Conservation (phyloP, 2,329 filamentous ascomycete genomes). For the Colletotrichum lentis region DNA sequence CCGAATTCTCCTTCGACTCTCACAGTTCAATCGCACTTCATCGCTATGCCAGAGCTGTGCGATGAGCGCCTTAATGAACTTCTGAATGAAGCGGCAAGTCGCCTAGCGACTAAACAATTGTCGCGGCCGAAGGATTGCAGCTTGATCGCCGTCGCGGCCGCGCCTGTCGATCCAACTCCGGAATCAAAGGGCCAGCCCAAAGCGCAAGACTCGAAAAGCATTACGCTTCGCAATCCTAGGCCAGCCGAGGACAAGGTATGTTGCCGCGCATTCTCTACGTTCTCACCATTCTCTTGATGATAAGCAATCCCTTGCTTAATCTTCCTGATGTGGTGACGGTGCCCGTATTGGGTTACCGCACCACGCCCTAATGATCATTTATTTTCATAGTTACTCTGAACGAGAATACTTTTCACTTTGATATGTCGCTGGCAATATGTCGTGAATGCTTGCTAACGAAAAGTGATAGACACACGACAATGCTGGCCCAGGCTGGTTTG, state of each 20-base stretch:
- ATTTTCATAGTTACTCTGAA: slow-evolving; percentile 80
- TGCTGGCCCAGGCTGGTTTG: slow-evolving; percentile 85
- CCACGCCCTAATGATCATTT: slow-evolving; percentile 67
- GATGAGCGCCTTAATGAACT: slow-evolving; percentile 37
- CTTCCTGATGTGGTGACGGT: slow-evolving; percentile 43
- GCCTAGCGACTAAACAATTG: slow-evolving; percentile 31
- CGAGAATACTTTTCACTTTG: background rate
- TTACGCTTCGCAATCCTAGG: slow-evolving; percentile 35
- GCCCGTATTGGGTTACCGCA: slow-evolving; percentile 52
- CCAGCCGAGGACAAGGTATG: slow-evolving; percentile 29
- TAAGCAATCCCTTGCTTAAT: slow-evolving; percentile 46
- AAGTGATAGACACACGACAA: slow-evolving; percentile 53
- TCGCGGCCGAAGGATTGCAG: slow-evolving; percentile 23
- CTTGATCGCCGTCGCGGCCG: slow-evolving; percentile 26
- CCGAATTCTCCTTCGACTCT: background rate
- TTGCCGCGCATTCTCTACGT: background rate
- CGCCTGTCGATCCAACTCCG: slow-evolving; percentile 1
- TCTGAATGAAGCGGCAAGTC: slow-evolving; percentile 36
- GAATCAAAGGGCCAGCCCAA: slow-evolving; percentile 18
- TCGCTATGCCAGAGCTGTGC: slow-evolving; percentile 38
- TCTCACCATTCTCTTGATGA: slow-evolving; percentile 49
- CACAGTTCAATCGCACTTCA: slow-evolving; percentile 23
- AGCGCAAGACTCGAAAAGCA: slow-evolving; percentile 20
- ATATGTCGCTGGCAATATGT: background rate
- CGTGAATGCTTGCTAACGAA: background rate